phyloP scores from a whole-genome alignment of 192 early-diverging fungal species.

The Umbelopsis sp. region DNA sequence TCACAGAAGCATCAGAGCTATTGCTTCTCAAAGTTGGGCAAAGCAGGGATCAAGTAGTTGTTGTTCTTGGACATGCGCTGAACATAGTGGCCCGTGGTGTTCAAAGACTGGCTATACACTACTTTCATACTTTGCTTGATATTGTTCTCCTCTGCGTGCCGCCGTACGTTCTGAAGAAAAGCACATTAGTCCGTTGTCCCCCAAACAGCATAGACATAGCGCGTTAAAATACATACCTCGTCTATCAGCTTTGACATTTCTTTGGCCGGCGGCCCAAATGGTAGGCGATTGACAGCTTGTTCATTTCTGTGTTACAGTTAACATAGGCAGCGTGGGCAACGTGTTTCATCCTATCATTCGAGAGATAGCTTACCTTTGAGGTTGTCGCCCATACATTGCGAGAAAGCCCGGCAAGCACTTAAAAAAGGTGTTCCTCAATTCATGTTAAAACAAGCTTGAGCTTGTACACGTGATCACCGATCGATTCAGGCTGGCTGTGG shows the following conservation, averaged over 20 bases:
- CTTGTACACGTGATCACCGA: too few relatives aligned
- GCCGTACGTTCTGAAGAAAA: constrained; percentile 17
- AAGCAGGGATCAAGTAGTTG: constrained; percentile 26
- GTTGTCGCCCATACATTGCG: not conserved
- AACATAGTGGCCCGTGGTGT: constrained; percentile 4
- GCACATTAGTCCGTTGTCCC: not conserved
- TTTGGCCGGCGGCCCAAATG: constrained; percentile 12
- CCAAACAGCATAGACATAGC: not conserved
- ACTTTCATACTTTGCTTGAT: constrained; percentile 22
- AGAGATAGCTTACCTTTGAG: not conserved
- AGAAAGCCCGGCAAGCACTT: too few relatives aligned
- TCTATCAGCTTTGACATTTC: constrained; percentile 12
- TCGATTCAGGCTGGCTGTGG: too few relatives aligned
- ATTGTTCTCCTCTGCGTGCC: constrained; percentile 29
- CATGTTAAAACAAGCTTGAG: too few relatives aligned
- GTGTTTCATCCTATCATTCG: too few relatives aligned
- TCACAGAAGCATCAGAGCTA: not conserved
- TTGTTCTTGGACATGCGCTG: constrained; percentile 25
- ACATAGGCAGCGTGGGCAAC: not conserved
- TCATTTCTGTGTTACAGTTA: not conserved
- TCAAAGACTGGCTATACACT: constrained; percentile 1
- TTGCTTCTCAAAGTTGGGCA: not conserved
- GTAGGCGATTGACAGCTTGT: not conserved
- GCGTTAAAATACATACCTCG: not conserved
- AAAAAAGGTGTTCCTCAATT: too few relatives aligned